A percentile compares a stretch with the other conserved stretches of the same genome.
phyloP scores from a whole-genome alignment of 2,329 filamentous ascomycete genomes.

The Paraphaeosphaeria minitans region DNA sequence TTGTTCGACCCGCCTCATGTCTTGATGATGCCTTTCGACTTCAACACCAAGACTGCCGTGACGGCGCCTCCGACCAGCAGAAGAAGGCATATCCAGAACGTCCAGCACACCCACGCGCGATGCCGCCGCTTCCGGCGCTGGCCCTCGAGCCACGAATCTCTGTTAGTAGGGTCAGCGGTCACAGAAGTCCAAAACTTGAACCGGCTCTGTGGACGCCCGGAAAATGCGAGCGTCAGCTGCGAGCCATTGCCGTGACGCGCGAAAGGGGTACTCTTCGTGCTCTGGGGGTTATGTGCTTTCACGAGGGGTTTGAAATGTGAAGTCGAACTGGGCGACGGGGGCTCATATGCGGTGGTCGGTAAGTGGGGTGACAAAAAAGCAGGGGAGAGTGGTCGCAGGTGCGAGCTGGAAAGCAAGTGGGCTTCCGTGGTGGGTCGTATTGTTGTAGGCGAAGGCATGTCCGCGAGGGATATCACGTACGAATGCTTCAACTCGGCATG shows the following conservation, averaged over 20 bases:
- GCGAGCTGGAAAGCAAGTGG: constrained; percentile 10
- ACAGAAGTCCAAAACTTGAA: constrained; percentile 44
- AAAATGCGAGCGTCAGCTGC: constrained; percentile 27
- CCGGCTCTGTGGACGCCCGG: constrained; percentile 28
- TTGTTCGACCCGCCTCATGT: constrained; percentile 42
- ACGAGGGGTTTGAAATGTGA: constrained; percentile 1
- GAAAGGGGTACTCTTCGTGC: constrained; percentile 12
- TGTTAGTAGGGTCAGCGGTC: constrained; percentile 41
- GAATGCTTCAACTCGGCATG: constrained; percentile 41
- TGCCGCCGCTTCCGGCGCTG: constrained; percentile 56
- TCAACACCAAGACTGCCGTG: constrained; percentile 53
- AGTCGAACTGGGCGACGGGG: constrained; percentile 9
- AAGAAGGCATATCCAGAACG: constrained; percentile 54
- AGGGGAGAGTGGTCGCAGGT: constrained; percentile 3
- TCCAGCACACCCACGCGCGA: constrained; percentile 55
- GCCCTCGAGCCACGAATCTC: constrained; percentile 59
- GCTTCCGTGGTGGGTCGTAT: constrained; percentile 28
- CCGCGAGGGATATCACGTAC: constrained; percentile 41
- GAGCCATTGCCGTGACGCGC: constrained; percentile 25
- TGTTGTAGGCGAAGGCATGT: constrained; percentile 17
- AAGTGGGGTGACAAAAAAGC: constrained; percentile 1
- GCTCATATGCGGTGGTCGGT: not conserved
- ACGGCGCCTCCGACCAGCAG: constrained; percentile 53
- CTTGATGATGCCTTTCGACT: constrained; percentile 28
- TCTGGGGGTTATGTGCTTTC: constrained; percentile 16